Conservation (phyloP, 106 monocot genomes). For the Dendrobium officinale region DNA sequence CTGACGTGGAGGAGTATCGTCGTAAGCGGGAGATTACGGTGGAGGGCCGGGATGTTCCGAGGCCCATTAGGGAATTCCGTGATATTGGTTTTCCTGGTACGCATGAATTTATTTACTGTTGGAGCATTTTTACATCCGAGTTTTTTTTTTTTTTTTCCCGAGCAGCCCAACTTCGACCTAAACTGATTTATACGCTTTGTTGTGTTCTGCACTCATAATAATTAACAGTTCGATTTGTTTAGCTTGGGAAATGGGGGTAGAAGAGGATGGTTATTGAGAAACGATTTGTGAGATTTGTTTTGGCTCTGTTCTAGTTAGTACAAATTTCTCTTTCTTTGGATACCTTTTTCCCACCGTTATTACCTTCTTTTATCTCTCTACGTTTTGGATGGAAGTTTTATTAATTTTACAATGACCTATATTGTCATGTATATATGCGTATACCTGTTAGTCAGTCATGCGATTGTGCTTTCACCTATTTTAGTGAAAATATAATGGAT, state of each 20-base stretch:
- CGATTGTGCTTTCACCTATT: not conserved
- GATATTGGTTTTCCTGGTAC: slow-evolving; percentile 85
- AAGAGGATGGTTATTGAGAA: not conserved
- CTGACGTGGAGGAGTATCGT: slow-evolving; percentile 79
- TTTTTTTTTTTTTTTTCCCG: not conserved
- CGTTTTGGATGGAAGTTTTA: not conserved
- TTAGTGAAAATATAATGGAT: not conserved
- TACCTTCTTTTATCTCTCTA: not conserved
- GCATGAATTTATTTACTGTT: not conserved
- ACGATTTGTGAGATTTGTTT: not conserved
- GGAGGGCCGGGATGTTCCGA: slow-evolving; percentile 87
- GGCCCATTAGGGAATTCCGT: slow-evolving; percentile 53
- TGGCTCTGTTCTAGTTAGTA: not conserved
- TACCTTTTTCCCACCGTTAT: not conserved
- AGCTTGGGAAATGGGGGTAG: not conserved
- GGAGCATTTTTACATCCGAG: not conserved
- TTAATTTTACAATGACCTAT: not conserved
- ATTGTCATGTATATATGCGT: not conserved
- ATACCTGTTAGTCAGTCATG: not conserved
- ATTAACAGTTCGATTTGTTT: not conserved
- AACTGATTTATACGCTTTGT: not conserved
- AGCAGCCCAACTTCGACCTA: not conserved
- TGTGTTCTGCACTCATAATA: not conserved
- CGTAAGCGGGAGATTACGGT: slow-evolving; percentile 73
- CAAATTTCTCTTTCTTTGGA: not conserved